phyloP scores from a whole-genome alignment of 768 basidiomycete genomes.

The Termitomyces sp. region DNA sequence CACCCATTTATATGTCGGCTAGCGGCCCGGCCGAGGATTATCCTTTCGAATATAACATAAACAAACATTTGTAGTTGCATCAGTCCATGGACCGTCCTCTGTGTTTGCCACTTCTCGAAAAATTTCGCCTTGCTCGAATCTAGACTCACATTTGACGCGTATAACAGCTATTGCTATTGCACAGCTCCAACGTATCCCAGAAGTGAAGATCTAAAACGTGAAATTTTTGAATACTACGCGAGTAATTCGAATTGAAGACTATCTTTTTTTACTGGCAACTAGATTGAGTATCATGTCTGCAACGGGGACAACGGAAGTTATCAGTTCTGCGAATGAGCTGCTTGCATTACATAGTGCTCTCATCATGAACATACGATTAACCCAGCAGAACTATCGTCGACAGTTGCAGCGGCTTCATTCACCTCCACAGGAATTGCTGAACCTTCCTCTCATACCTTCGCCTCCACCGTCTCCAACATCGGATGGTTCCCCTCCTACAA shows the following conservation, averaged over 20 bases:
- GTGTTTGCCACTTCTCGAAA: background rate
- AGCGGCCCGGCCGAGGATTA: background rate
- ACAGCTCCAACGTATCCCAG: no score
- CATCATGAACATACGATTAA: slow-evolving; percentile 48
- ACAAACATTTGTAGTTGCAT: background rate
- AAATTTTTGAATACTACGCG: background rate
- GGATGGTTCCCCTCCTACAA: slow-evolving; percentile 43
- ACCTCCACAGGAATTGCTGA: slow-evolving; percentile 52
- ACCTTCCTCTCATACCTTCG: slow-evolving; percentile 55
- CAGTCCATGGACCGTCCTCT: no score
- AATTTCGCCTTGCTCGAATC: background rate
- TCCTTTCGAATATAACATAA: background rate
- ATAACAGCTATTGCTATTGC: no score
- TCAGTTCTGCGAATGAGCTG: slow-evolving; percentile 61
- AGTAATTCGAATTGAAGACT: background rate
- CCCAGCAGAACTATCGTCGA: slow-evolving; percentile 55
- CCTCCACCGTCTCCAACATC: slow-evolving; percentile 51
- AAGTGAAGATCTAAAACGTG: background rate
- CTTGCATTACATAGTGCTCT: slow-evolving; percentile 61
- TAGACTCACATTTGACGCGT: background rate
- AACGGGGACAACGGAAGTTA: slow-evolving; percentile 41
- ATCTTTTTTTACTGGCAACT: background rate
- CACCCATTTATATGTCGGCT: background rate
- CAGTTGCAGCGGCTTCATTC: slow-evolving; percentile 52
- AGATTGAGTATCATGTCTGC: slow-evolving; percentile 3